phyloP scores from a whole-genome alignment of 495 filamentous ascomycete species.

The Hypoxylon lenormandii region DNA sequence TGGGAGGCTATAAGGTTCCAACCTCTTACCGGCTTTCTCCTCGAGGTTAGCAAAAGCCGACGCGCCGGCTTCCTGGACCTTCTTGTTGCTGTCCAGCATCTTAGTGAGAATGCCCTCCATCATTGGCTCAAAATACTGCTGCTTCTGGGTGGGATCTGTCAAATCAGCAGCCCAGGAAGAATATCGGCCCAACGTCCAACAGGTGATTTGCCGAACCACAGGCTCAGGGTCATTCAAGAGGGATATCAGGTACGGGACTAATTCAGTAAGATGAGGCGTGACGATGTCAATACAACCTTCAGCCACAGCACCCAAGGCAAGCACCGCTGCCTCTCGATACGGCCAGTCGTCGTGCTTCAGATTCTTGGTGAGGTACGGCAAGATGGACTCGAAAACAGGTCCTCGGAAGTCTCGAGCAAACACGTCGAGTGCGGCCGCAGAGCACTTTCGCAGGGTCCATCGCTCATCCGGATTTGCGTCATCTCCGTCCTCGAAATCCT shows the following conservation, averaged over 20 bases:
- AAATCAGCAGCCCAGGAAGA: slow-evolving; percentile 91
- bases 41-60: slow-evolving; percentile 97
- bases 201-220: slow-evolving; percentile 96
- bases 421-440: slow-evolving; percentile 92
- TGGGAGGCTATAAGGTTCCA: slow-evolving; percentile 86
- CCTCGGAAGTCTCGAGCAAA: slow-evolving; percentile 89
- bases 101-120: slow-evolving; percentile 95
- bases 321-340: slow-evolving; percentile 91
- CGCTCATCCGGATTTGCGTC: slow-evolving; percentile 86
- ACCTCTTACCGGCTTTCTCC: slow-evolving; percentile 83
- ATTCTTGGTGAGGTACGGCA: slow-evolving; percentile 92
- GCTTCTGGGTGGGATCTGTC: slow-evolving; percentile 70
- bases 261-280: slow-evolving; percentile 86
- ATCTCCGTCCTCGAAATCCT: slow-evolving; percentile 78
- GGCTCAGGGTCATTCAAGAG: slow-evolving; percentile 86
- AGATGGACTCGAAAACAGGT: slow-evolving; percentile 86
- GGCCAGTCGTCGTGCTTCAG: slow-evolving; percentile 90
- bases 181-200: slow-evolving; percentile 95
- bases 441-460: slow-evolving; percentile 98
- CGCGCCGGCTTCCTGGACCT: slow-evolving; percentile 95
- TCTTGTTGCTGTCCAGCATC: slow-evolving; percentile 97
- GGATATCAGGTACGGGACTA: slow-evolving; percentile 90
- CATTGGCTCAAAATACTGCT: slow-evolving; percentile 89
- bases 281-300: slow-evolving; percentile 94
- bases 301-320: slow-evolving; percentile 93